Base-by-base conservation (phyloP, 225 moss, liverwort and hornwort species). In the Physcomitrium patens region DNA sequence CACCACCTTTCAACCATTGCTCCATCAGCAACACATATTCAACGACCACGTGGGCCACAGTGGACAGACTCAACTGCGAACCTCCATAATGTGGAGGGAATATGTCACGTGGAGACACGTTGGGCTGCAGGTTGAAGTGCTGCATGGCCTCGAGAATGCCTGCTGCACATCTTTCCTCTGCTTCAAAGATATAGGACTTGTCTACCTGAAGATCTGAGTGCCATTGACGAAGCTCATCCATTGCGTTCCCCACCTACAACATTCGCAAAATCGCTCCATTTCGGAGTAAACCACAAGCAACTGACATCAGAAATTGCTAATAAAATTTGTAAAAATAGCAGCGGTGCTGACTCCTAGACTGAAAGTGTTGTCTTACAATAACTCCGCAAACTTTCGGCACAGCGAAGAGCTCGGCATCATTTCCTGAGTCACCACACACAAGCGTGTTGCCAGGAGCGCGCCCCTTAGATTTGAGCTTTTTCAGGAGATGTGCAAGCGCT, bases 401-500 rank as follows among this genome's bases (percentile, higher is more conserved):
- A 20, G 89, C 86, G 74, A 99, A 99, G 75, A 99, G 99, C 79
- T 99, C 99, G 18, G 95, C 99, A 71, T 99, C 99, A 70, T 99
- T 99, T 67, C 95, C 99, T 5, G 99, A 95, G 70, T 99, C 99
- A 19, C 99, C 99, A 51, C 99, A 99, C 19, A 99, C 99, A 37
- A 99, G 99, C 56, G 91, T 95, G 41, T 78, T 89, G 44, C 76
- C 78, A 20, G 99, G 95, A 61, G 85, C 55, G 54, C 81, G 87
- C 27, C 85, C 88, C 78, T 93, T 91, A 9, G 89, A 77, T 70
- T 86, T 89, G 44, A 95, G 87, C 69, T 93, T 95, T 53, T 78
- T 88, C 60, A 93, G 82, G 58, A 99, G 76, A 67, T 95, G 95
- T 6, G 93, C 95, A 37, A 99, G 91, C 31, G 99, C 99, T 74